These are phyloP conservation scores for Wickerhamia fluorescens DNA, from an alignment of 805 yeast genomes.

Conservation along the genomic window DNA sequence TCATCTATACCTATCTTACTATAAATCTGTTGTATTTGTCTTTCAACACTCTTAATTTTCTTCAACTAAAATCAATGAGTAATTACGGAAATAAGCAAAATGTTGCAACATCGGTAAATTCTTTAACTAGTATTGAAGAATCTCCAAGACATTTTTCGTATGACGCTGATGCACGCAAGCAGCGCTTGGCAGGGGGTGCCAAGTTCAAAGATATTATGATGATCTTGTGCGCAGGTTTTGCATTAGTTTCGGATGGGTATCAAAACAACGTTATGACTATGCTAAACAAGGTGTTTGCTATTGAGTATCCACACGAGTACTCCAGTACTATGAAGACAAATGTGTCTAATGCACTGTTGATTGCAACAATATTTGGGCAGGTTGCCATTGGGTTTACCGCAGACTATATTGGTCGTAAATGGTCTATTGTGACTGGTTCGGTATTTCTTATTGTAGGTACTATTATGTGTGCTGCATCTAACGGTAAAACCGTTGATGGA, in stretches of 20 bases:
- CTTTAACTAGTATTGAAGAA: no score
- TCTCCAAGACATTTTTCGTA: constrained; percentile 18
- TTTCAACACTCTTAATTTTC: no score
- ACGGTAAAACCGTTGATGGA: constrained; percentile 51
- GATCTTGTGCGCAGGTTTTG: constrained; percentile 65
- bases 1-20: no score
- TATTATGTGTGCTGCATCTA: constrained; percentile 61
- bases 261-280: constrained; percentile 71
- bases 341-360: constrained; percentile 62
- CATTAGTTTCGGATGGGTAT: constrained; percentile 71
- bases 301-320: constrained; percentile 39
- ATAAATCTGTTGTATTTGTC: no score
- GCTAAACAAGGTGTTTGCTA: constrained; percentile 51
- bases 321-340: constrained; percentile 46
- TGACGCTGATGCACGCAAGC: constrained; percentile 24
- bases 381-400: constrained; percentile 57
- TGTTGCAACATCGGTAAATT: no score
- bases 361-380: constrained; percentile 69
- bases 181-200: constrained; percentile 20
- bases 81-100: no score
- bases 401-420: constrained; percentile 62
- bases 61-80: no score
- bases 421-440: constrained; percentile 64
- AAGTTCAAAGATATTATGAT: constrained; percentile 28
- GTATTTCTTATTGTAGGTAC: constrained; percentile 57